Evolutionary conservation across 257 asterid species (phyloP).

Genomic region (Forsythia suspensa): DNA sequence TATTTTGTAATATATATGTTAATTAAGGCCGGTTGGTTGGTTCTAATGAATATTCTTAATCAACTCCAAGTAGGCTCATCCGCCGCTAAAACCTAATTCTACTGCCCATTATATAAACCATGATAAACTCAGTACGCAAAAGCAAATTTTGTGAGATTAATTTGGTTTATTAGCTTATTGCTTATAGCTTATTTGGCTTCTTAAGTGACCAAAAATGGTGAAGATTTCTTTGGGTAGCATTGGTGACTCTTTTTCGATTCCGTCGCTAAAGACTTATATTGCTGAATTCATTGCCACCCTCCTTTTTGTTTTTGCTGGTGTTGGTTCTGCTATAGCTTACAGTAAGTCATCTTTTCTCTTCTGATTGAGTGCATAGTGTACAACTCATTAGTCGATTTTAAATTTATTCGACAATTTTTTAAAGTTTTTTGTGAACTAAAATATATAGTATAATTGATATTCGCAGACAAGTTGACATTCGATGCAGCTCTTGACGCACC

Average conservation of each 20-base stretch:
- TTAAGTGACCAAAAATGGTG: constrained; percentile 44
- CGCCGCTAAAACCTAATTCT: constrained; percentile 45
- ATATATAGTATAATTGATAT: background rate
- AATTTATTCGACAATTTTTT: background rate
- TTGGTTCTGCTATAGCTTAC: constrained; percentile 76
- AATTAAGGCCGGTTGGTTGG: constrained; percentile 65
- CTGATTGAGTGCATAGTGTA: background rate
- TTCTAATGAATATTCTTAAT: constrained; percentile 37
- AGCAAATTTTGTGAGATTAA: background rate
- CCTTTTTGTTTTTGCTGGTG: constrained; percentile 81
- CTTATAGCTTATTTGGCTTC: background rate
- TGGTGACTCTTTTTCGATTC: constrained; percentile 61
- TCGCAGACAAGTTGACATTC: constrained; percentile 47
- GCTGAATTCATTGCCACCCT: constrained; percentile 76
- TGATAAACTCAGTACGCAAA: background rate
- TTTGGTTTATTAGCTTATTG: background rate
- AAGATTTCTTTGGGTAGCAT: constrained; percentile 61
- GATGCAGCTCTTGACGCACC: constrained; percentile 59
- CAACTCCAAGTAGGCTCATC: constrained; percentile 35
- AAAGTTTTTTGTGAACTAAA: background rate
- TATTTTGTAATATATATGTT: background rate
- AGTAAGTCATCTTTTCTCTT: constrained; percentile 32
- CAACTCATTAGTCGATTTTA: no score
- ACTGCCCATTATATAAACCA: constrained; percentile 39
- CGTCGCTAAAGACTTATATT: constrained; percentile 50